Percentiles rank a stretch among this genome's conserved stretches.
Conservation (phyloP, 345 rosid species). For the Zanthoxylum bungeanum region DNA sequence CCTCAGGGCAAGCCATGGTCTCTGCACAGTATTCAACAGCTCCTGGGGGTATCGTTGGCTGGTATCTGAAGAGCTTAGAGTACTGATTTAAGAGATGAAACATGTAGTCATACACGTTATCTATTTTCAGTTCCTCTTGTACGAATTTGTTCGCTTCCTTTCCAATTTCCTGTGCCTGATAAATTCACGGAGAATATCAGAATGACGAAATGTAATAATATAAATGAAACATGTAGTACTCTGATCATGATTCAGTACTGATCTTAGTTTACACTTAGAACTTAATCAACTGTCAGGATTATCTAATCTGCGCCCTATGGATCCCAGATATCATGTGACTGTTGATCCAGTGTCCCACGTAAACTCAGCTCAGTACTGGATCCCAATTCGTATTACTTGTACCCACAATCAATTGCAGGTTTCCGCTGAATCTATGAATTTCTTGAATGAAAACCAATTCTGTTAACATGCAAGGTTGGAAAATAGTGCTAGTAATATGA, state of each 20-base stretch:
- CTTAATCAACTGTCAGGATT: too few relatives aligned
- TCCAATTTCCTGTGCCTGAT: conserved; percentile 68
- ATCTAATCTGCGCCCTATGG: too few relatives aligned
- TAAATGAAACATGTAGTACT: neutral
- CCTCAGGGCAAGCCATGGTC: conserved; percentile 49
- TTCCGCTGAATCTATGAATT: neutral
- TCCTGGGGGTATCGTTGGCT: conserved; percentile 42
- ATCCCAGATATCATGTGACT: too few relatives aligned
- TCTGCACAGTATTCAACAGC: conserved; percentile 57
- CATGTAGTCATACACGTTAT: conserved; percentile 75
- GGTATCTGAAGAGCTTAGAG: conserved; percentile 54
- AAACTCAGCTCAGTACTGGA: too few relatives aligned
- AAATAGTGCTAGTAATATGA: too few relatives aligned
- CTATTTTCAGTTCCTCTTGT: conserved; percentile 55
- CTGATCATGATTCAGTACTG: too few relatives aligned
- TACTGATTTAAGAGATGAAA: conserved; percentile 67
- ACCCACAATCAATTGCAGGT: too few relatives aligned
- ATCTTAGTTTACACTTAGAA: too few relatives aligned
- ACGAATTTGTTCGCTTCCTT: conserved; percentile 52
- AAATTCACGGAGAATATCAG: neutral
- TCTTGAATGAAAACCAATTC: too few relatives aligned
- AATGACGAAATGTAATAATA: neutral
- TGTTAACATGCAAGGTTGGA: too few relatives aligned
- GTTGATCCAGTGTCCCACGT: too few relatives aligned
- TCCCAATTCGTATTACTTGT: too few relatives aligned